Conservation (phyloP, 2,329 filamentous ascomycete species). For the Plenodomus tracheiphilus region DNA sequence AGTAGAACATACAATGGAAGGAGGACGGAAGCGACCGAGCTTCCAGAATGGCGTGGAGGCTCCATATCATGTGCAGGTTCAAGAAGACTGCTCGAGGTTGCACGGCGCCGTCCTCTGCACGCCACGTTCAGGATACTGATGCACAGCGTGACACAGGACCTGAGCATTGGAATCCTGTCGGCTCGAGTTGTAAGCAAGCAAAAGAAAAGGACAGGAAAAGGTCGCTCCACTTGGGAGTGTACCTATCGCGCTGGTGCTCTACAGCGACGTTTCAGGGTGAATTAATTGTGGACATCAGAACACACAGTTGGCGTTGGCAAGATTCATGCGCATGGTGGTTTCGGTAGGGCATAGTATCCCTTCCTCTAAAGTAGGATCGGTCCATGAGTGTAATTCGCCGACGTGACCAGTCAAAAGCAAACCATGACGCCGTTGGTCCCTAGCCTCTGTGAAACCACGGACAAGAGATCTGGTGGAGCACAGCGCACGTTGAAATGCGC, state of each 20-base stretch:
- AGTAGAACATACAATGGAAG: background rate
- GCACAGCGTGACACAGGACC: conserved; percentile 9
- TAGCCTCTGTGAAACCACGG: conserved; percentile 4
- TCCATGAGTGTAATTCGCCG: background rate
- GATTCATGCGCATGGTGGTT: no score
- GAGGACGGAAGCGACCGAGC: background rate
- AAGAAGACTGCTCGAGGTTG: conserved; percentile 7
- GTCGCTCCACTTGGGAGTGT: background rate
- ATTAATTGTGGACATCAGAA: background rate
- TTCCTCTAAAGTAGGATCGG: background rate
- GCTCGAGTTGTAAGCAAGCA: background rate
- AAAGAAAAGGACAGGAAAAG: conserved; percentile 1
- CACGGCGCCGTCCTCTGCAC: conserved; percentile 19
- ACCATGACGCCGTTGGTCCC: conserved; percentile 1
- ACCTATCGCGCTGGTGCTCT: background rate
- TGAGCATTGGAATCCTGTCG: background rate
- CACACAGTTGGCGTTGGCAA: no score
- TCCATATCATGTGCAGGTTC: conserved; percentile 10
- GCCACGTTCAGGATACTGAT: conserved; percentile 15
- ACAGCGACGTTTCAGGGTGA: background rate
- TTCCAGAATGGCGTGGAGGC: conserved; percentile 1
- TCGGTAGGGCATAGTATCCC: background rate
- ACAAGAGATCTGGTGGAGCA: conserved; percentile 1
- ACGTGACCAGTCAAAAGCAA: background rate
- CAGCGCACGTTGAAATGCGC: background rate